Evolutionary conservation across 345 rosid species (phyloP).

Genomic region (Populus ilicifolia): DNA sequence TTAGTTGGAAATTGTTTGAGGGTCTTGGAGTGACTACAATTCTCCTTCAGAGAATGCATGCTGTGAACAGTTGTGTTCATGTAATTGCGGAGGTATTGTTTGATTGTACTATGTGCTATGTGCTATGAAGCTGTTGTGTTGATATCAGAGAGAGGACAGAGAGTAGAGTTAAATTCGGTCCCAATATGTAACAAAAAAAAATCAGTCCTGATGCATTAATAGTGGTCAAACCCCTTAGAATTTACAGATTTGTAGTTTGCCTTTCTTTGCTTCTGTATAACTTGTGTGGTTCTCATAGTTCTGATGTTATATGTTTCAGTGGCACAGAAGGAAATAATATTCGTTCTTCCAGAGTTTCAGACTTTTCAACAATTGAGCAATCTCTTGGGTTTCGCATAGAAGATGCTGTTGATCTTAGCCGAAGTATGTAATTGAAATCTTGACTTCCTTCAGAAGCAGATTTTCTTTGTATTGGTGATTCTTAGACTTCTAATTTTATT

Average conservation of each 20-base stretch:
- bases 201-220: too few relatives aligned
- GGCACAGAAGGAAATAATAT: constrained; percentile 37
- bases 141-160: not conserved
- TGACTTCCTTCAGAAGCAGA: not conserved
- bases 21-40: not conserved
- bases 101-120: not conserved
- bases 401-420: constrained; percentile 50
- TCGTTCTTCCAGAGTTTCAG: constrained; percentile 43
- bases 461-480: not conserved
- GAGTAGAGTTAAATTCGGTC: not conserved
- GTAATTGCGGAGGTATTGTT: not conserved
- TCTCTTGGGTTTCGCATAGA: constrained; percentile 49
- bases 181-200: not conserved
- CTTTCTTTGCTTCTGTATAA: constrained; percentile 4
- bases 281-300: constrained; percentile 15
- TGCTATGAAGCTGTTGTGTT: not conserved
- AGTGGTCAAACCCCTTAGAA: too few relatives aligned
- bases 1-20: not conserved
- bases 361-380: constrained; percentile 44
- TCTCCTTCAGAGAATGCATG: not conserved
- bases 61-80: not conserved
- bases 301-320: constrained; percentile 33
- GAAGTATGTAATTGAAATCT: constrained; percentile 34
- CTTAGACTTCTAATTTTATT: not conserved
- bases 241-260: not conserved